Evolutionary conservation across 352 stramenopile genomes (phyloP).

Genomic region (Phytophthora fragariae): DNA sequence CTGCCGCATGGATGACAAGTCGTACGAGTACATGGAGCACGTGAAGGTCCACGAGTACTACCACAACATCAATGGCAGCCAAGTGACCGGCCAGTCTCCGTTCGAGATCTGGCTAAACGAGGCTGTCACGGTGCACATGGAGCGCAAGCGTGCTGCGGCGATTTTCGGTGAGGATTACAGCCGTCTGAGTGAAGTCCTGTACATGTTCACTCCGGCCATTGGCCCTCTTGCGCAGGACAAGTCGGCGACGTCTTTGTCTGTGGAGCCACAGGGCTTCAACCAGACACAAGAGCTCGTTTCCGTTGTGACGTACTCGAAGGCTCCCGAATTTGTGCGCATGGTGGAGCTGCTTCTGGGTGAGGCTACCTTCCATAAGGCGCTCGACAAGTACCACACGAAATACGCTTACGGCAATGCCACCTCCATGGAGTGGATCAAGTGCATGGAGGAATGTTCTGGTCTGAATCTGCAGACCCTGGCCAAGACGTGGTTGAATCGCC

Average conservation of each 20-base stretch:
- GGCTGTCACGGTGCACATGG: conserved; percentile 84
- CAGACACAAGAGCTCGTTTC: conserved; percentile 84
- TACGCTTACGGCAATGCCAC: conserved; percentile 79
- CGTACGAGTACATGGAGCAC: conserved; percentile 87
- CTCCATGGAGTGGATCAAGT: conserved; percentile 78
- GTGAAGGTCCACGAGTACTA: conserved; percentile 89
- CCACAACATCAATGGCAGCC: conserved; percentile 85
- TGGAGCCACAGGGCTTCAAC: conserved; percentile 82
- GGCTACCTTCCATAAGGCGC: conserved; percentile 74
- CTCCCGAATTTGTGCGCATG: conserved; percentile 83
- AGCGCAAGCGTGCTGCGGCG: conserved; percentile 65
- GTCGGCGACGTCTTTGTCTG: conserved; percentile 71
- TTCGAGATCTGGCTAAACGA: conserved; percentile 89
- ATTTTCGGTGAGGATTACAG: conserved; percentile 82
- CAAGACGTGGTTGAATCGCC: conserved; percentile 80
- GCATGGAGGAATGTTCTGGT: conserved; percentile 80
- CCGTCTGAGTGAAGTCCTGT: conserved; percentile 73
- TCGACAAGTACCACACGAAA: conserved; percentile 83
- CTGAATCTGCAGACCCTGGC: conserved; percentile 69
- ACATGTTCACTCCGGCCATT: conserved; percentile 80
- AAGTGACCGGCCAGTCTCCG: conserved; percentile 81
- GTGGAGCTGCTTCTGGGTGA: conserved; percentile 73
- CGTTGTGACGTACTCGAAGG: conserved; percentile 83
- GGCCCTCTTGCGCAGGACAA: conserved; percentile 74
- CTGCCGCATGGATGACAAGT: conserved; percentile 78